Percentiles rank a stretch among this genome's conserved stretches.
Evolutionary conservation across 176 grass and related monocot species (phyloP).

Genomic region (Aegilops umbellulata): DNA sequence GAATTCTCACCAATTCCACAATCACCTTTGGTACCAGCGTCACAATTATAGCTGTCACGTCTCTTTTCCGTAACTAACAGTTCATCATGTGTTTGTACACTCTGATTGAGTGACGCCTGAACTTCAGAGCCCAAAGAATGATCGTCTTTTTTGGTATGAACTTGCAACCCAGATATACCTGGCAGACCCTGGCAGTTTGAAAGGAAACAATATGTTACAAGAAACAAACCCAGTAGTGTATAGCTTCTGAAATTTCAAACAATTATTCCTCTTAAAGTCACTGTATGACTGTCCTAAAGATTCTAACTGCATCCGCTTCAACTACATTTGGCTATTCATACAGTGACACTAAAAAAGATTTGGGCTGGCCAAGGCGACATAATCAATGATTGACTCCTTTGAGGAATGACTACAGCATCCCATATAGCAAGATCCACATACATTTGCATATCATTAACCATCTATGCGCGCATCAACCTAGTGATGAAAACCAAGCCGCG

Average conservation of each 20-base stretch:
- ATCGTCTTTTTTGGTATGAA: conserved; percentile 13
- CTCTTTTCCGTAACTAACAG: conserved; percentile 16
- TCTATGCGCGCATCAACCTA: not conserved
- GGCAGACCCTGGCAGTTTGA: conserved; percentile 43
- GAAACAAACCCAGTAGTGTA: not conserved
- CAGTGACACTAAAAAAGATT: not conserved
- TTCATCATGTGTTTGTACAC: conserved; percentile 19
- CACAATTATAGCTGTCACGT: not conserved
- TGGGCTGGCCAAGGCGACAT: not conserved
- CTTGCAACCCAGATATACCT: conserved; percentile 16
- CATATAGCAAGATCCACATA: too few relatives aligned
- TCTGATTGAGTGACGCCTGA: conserved; percentile 21
- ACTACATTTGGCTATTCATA: not conserved
- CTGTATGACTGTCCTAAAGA: not conserved
- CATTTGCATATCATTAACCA: not conserved
- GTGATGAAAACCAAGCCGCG: not conserved
- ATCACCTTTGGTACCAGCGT: conserved; percentile 22
- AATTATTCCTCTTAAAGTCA: not conserved
- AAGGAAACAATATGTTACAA: conserved; percentile 16
- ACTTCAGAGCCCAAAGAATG: conserved; percentile 22
- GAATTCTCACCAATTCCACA: conserved; percentile 24
- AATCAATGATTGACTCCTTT: not conserved
- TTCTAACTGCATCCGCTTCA: not conserved
- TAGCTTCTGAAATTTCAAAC: not conserved
- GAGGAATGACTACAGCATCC: not conserved